These are phyloP conservation scores for Chlorella sp. DNA, from an alignment of 139 green algal genomes.

Conservation along the genomic window DNA sequence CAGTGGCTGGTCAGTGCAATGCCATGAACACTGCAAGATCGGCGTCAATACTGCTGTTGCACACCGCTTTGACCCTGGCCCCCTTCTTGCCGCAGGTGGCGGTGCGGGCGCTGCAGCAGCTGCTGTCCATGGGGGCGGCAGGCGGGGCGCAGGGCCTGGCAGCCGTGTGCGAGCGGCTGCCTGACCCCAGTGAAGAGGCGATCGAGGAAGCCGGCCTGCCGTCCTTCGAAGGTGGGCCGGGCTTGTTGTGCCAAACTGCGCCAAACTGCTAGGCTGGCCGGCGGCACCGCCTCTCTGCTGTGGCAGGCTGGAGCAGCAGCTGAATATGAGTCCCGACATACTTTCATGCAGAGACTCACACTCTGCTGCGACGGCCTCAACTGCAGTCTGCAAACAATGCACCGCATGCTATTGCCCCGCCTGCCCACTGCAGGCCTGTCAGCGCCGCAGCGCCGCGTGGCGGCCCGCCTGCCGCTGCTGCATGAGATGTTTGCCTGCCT, in stretches of 20 bases:
- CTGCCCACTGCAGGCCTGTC: background rate
- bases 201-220: background rate
- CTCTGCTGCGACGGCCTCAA: too few relatives aligned
- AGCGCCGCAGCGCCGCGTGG: background rate
- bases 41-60: too few relatives aligned
- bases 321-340: too few relatives aligned
- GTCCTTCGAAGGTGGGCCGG: background rate
- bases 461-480: slow-evolving; percentile 28
- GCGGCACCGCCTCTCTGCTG: too few relatives aligned
- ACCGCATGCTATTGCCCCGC: background rate
- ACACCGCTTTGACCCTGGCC: background rate
- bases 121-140: slow-evolving; percentile 7
- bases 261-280: too few relatives aligned
- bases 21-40: background rate
- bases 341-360: too few relatives aligned
- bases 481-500: background rate
- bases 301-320: too few relatives aligned
- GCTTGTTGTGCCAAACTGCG: too few relatives aligned
- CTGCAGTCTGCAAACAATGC: too few relatives aligned
- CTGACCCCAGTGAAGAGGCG: background rate
- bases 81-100: background rate
- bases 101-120: slow-evolving; percentile 7
- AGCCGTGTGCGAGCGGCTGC: background rate
- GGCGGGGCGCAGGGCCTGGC: background rate
- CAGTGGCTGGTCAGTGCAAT: too few relatives aligned